These are phyloP conservation scores for Pyrenochaeta sp. DNA, from an alignment of 2,329 filamentous ascomycete species.

Conservation along the genomic window DNA sequence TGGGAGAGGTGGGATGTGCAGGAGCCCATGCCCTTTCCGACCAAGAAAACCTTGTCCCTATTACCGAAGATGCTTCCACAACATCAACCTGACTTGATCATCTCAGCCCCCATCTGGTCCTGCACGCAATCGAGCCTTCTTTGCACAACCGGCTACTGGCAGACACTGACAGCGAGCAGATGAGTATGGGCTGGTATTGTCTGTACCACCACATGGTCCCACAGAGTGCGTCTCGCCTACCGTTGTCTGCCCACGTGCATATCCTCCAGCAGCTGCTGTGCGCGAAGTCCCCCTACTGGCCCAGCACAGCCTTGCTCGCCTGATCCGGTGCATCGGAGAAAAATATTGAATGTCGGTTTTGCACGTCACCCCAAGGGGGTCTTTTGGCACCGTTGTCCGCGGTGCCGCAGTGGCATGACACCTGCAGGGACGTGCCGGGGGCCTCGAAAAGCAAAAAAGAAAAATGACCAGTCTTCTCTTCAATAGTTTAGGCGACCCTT, in stretches of 20 bases:
- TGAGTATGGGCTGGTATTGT: constrained; percentile 10
- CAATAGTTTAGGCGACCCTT: constrained; percentile 5
- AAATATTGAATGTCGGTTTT: constrained; percentile 11
- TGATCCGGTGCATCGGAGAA: neutral
- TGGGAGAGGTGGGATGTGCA: constrained; percentile 5
- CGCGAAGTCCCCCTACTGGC: constrained; percentile 8
- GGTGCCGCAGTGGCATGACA: constrained; percentile 29
- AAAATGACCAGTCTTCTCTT: constrained; percentile 14
- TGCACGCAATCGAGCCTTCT: constrained; percentile 16
- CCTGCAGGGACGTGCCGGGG: constrained; percentile 14
- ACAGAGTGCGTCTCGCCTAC: constrained; percentile 11
- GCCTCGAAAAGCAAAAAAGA: constrained; percentile 14
- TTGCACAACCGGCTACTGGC: constrained; percentile 17
- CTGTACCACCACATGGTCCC: neutral
- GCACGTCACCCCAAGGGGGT: constrained; percentile 9
- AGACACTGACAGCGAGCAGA: constrained; percentile 19
- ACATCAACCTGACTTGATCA: constrained; percentile 12
- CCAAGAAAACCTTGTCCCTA: constrained; percentile 3
- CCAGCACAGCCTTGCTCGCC: neutral
- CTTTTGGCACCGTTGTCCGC: constrained; percentile 13
- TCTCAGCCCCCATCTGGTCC: neutral
- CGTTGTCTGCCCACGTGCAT: constrained; percentile 24
- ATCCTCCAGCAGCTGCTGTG: constrained; percentile 6
- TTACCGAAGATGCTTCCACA: constrained; percentile 17
- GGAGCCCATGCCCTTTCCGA: constrained; percentile 8